These are phyloP conservation scores for Candida corydali DNA, from an alignment of 805 yeast genomes.

Conservation along the genomic window DNA sequence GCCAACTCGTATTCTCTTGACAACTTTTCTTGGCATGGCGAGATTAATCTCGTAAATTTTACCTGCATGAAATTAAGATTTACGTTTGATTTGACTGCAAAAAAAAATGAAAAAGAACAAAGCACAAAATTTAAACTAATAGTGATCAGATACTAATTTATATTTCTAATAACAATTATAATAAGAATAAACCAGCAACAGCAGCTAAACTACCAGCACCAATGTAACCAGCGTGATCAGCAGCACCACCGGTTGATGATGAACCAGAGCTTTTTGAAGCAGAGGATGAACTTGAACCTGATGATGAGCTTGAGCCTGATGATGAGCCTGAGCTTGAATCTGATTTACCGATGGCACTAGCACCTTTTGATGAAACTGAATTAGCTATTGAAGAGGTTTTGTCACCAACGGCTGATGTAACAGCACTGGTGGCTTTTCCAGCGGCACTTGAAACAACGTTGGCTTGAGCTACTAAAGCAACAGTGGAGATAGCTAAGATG, in stretches of 20 bases:
- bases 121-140: too few species aligned
- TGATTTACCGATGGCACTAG: constrained; percentile 7
- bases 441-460: constrained; percentile 6
- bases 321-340: constrained; percentile 1
- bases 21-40: too few species aligned
- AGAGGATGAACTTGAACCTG: constrained; percentile 12
- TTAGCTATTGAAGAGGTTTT: constrained; percentile 7
- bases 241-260: constrained; percentile 7
- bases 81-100: too few species aligned
- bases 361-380: constrained; percentile 5
- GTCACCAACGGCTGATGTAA: constrained; percentile 9
- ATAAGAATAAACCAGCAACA: constrained; percentile 22
- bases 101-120: too few species aligned
- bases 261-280: constrained; percentile 13
- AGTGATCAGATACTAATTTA: too few species aligned
- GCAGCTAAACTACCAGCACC: constrained; percentile 23
- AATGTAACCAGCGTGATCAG: constrained; percentile 7
- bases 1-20: too few species aligned
- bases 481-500: constrained; percentile 8
- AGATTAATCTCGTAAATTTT: too few species aligned
- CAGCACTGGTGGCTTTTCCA: constrained; percentile 7
- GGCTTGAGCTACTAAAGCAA: constrained; percentile 7
- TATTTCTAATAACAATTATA: too few species aligned
- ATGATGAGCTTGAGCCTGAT: constrained; percentile 8
- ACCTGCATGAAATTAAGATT: too few species aligned